phyloP scores from a whole-genome alignment of 106 monocot species.

The Allium cepa region DNA sequence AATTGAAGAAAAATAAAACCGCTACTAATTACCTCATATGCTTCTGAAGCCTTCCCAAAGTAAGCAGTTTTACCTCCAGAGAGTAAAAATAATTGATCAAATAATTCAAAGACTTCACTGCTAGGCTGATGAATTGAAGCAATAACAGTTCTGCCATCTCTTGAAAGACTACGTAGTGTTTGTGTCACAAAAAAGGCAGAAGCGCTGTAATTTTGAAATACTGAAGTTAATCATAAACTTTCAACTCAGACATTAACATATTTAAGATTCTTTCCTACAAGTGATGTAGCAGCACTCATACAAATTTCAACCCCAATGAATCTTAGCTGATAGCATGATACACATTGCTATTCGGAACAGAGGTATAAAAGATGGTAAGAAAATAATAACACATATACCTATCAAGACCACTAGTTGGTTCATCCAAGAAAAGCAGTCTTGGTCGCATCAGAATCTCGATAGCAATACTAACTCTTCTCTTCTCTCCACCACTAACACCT shows the following conservation, averaged over 20 bases:
- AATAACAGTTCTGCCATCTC: conserved; percentile 83
- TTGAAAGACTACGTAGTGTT: conserved; percentile 70
- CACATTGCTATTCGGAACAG: neutral
- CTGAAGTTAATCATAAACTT: neutral
- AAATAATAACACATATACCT: conserved; percentile 30
- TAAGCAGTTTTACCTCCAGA: conserved; percentile 92
- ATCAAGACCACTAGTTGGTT: conserved; percentile 96
- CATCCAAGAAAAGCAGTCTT: conserved; percentile 90
- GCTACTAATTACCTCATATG: conserved; percentile 45
- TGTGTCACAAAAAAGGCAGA: conserved; percentile 97
- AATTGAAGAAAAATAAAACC: too few species aligned
- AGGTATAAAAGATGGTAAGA: neutral
- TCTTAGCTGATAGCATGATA: neutral
- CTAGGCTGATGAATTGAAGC: conserved; percentile 96
- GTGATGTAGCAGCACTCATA: neutral
- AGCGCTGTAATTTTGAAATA: conserved; percentile 44
- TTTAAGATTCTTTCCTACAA: neutral
- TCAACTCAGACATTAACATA: neutral
- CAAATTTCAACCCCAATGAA: neutral
- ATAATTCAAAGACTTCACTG: conserved; percentile 95
- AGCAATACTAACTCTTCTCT: conserved; percentile 91
- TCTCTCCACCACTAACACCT: conserved; percentile 93
- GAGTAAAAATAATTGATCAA: conserved; percentile 75
- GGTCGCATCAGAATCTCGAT: conserved; percentile 96
- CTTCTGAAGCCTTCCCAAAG: conserved; percentile 69